phyloP scores from a whole-genome alignment of 1,139 yeast genomes.

The Tardiomyces blankii region DNA sequence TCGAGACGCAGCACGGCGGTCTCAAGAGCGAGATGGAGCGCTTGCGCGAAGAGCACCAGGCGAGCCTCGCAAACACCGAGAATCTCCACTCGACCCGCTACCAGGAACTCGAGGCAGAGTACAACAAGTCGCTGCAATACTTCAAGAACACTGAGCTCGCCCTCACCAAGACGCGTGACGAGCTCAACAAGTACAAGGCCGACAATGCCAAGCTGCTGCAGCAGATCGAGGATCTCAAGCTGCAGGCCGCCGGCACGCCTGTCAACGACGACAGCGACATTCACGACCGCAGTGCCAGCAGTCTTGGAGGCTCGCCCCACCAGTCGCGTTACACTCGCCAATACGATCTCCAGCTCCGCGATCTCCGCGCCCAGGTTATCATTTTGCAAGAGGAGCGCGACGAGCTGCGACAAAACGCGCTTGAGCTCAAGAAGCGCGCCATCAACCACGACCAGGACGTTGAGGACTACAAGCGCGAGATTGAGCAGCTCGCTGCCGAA shows the following conservation, averaged over 20 bases:
- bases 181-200: slow-evolving; percentile 49
- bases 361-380: slow-evolving; percentile 73
- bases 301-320: slow-evolving; percentile 2
- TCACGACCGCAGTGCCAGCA: slow-evolving; percentile 6
- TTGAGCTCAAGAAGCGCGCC: slow-evolving; percentile 25
- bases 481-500: slow-evolving; percentile 11
- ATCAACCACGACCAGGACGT: slow-evolving; percentile 15
- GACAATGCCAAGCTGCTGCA: slow-evolving; percentile 43
- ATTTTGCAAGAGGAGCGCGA: slow-evolving; percentile 79
- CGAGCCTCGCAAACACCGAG: slow-evolving; percentile 2
- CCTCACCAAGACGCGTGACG: slow-evolving; percentile 59
- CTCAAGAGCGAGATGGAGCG: slow-evolving; percentile 4
- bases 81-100: slow-evolving; percentile 5
- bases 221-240: slow-evolving; percentile 51
- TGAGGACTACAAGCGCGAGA: slow-evolving; percentile 15
- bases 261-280: slow-evolving; percentile 22
- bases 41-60: slow-evolving; percentile 5
- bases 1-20: slow-evolving; percentile 13
- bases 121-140: slow-evolving; percentile 59
- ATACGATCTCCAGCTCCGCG: slow-evolving; percentile 69
- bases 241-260: slow-evolving; percentile 35
- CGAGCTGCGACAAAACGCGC: slow-evolving; percentile 44
- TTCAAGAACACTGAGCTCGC: slow-evolving; percentile 71
- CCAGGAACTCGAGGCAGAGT: slow-evolving; percentile 38
- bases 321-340: not conserved